Evolutionary conservation across 2,329 filamentous ascomycete genomes (phyloP).

Genomic region (Eutypa lata): DNA sequence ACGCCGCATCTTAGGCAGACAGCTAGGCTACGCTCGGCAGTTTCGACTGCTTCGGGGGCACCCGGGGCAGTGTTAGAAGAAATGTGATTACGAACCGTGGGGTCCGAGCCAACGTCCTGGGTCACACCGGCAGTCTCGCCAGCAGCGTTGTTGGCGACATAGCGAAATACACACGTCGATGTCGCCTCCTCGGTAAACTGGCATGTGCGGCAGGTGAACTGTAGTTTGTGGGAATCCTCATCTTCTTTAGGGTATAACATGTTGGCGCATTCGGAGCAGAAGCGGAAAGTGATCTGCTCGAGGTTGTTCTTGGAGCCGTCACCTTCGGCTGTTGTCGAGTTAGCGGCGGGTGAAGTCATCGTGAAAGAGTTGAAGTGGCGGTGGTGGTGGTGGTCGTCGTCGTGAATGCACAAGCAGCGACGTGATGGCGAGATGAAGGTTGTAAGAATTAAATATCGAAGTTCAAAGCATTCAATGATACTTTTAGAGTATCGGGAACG

Average conservation of each 20-base stretch:
- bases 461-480: no score
- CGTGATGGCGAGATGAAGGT: no score
- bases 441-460: no score
- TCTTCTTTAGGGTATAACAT: conserved; percentile 98
- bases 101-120: conserved; percentile 94
- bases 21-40: conserved; percentile 18
- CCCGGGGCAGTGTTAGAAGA: conserved; percentile 17
- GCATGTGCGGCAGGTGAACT: conserved; percentile 96
- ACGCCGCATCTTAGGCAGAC: conserved; percentile 29
- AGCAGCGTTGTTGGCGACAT: conserved; percentile 85
- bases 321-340: conserved; percentile 49
- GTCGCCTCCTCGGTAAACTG: conserved; percentile 83
- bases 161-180: conserved; percentile 92
- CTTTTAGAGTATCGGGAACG: no score
- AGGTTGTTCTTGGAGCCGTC: conserved; percentile 46
- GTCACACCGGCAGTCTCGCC: conserved; percentile 97
- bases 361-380: conserved; percentile 1
- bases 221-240: conserved; percentile 73
- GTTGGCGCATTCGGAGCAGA: conserved; percentile 99
- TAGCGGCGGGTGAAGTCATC: conserved; percentile 43
- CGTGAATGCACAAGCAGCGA: background rate
- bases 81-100: conserved; percentile 79
- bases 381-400: conserved; percentile 5
- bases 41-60: background rate
- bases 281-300: conserved; percentile 91